Evolutionary conservation across 208 protist genomes (phyloP).

Genomic region (Trypanosoma lewisi): DNA sequence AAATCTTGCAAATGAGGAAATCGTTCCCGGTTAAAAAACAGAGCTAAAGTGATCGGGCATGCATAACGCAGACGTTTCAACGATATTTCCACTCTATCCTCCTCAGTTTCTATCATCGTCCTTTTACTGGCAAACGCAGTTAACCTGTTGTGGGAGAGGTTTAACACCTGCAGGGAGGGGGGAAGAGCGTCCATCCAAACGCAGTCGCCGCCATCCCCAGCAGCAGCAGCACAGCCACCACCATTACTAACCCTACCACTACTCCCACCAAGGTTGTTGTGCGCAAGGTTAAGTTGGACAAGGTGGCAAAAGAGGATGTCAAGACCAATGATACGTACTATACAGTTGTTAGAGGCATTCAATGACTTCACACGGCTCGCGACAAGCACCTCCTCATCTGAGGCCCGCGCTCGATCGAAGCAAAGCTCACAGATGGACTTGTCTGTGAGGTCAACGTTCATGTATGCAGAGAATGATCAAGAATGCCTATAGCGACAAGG

Average conservation of each 20-base stretch:
- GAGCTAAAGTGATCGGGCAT: constrained; percentile 44
- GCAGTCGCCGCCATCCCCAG: not conserved
- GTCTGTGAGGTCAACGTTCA: constrained; percentile 76
- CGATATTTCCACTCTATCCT: not conserved
- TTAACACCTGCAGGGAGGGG: constrained; percentile 52
- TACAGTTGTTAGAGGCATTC: constrained; percentile 51
- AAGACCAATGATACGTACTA: constrained; percentile 56
- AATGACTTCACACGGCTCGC: constrained; percentile 41
- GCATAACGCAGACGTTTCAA: constrained; percentile 36
- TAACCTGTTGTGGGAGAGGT: constrained; percentile 73
- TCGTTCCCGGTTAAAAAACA: constrained; percentile 54
- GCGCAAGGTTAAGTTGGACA: constrained; percentile 51
- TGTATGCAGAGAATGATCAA: constrained; percentile 17
- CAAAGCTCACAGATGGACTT: constrained; percentile 64
- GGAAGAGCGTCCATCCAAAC: constrained; percentile 67
- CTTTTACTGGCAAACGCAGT: constrained; percentile 32
- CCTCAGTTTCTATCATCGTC: not conserved
- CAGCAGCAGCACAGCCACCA: too few relatives aligned
- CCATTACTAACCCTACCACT: too few relatives aligned
- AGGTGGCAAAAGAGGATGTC: constrained; percentile 51
- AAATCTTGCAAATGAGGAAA: constrained; percentile 41
- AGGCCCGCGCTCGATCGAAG: constrained; percentile 43
- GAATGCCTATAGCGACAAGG: not conserved
- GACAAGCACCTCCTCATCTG: constrained; percentile 50
- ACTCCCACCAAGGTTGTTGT: constrained; percentile 65